Evolutionary conservation across 495 filamentous ascomycete genomes (phyloP), one percentile per base, ranked within the genome.

Genomic region (Hypoxylon rickii): DNA sequence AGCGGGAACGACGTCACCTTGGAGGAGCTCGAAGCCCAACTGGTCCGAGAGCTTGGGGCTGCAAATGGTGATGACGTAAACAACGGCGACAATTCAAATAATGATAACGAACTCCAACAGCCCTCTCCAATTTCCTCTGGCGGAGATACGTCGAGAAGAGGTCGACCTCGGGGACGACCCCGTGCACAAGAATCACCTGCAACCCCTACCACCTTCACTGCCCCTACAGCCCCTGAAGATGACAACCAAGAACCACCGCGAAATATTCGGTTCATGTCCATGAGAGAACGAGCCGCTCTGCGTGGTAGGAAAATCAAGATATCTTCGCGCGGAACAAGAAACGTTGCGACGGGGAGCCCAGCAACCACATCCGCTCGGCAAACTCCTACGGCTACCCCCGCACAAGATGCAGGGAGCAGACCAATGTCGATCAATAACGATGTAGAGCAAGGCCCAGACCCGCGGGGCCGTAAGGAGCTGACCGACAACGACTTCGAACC

Each of bases 291-390:
- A n/a, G 73, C 76, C 66, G 70, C 65, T 36, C 54, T 75, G 10
- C 70, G 66, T 37, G 76, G 76, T 34, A 77, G 69, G 54, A 78
- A 72, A 37, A 62, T 76, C 49, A 76, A 71, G 63, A 78, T 77
- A 22, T 56, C 62, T 7, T 52, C 52, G 11, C 51, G 58, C 20
- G 59, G 66, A 4, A 71, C 58, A 41, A 61, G 60, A 12, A 34
- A 43, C 11, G 36, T 34, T 26, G 40, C 20, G 21, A 43, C 46
- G 13, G 56, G 47, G 31, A 56, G 40, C 13, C 29, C 70, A 2
- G 51, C 57, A 7, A 56, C 60, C 16, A n/a, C 17, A 31, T 57
- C 65, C 12, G 18, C 48, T 18, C 47, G 51, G 31, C 37, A 41
- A 32, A 60, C 40, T 29, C 55, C 42, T 26, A 10, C 17, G 29